Evolutionary conservation across 1,284 basidiomycete species (phyloP), one percentile per base, ranked within the genome.

Genomic region (Psilocybe mexicana): DNA sequence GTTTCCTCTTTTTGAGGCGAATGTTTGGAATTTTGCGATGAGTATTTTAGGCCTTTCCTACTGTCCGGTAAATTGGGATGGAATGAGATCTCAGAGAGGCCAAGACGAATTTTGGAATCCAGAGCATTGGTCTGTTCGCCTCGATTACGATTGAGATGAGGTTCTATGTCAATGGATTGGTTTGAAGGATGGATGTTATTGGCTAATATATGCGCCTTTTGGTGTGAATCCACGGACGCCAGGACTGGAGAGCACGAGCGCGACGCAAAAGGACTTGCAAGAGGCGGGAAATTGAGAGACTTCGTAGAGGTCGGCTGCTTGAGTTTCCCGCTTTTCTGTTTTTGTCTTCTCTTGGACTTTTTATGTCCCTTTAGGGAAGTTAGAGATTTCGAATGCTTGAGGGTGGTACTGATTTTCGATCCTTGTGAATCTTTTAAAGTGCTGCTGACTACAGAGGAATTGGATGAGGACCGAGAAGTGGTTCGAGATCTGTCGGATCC

Each of bases 251-350:
- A 68, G 12, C 67, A 64, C 10, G 69, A 68, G n/a, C 78, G 76
- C 55, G 80, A 79, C 24, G 74, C 61, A 30, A 78, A 72, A 23
- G 77, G 77, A 61, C 73, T 80, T 46, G 74, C 69, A 26, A 74
- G 65, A 50, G 80, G 77, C 40, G 77, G 26, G 49, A 24, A 46
- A 30, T 54, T 59, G 14, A 10, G 44, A 35, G 42, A n/a, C 33
- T 53, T 57, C 14, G 38, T 12, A n/a, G 38, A 40, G 3, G 38
- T 4, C 14, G 38, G 11, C 6, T n/a, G 38, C 14, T 12, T 12
- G 14, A 11, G 38, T 40, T 40, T 40, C 4, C 38, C 38, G 10
- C 47, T 28, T 38, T 58, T 60, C 11, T 47, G 47, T 36, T 50
- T 51, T 24, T 36, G 49, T 43, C 26, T 58, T 5, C 11, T 40